phyloP scores from a whole-genome alignment of 2,329 filamentous ascomycete genomes.

The Elsinoe necatrix region DNA sequence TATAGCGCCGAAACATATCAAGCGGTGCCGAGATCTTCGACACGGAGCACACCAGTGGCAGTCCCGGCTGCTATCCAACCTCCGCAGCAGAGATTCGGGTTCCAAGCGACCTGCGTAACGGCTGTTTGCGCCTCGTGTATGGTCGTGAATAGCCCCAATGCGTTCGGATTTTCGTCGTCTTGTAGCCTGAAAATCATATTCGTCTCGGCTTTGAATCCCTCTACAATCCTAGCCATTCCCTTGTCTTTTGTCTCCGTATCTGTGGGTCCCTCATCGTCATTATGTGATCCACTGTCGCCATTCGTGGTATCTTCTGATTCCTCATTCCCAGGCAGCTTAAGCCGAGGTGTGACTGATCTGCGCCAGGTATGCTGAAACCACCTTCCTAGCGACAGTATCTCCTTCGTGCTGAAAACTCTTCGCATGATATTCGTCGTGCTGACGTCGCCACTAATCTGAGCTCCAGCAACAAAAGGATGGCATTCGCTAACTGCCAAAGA shows the following conservation, averaged over 20 bases:
- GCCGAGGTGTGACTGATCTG: constrained; percentile 13
- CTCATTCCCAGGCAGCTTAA: background rate
- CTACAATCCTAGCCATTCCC: constrained; percentile 31
- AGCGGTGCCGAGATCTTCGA: constrained; percentile 37
- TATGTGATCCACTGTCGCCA: constrained; percentile 17
- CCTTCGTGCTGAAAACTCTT: constrained; percentile 43
- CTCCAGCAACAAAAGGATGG: constrained; percentile 48
- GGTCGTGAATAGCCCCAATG: constrained; percentile 28
- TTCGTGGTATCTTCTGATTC: constrained; percentile 30
- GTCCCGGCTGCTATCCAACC: constrained; percentile 45
- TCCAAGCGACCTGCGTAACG: constrained; percentile 41
- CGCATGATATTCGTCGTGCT: constrained; percentile 45
- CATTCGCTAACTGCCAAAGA: constrained; percentile 42
- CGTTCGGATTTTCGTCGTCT: constrained; percentile 20
- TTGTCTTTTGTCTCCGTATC: background rate
- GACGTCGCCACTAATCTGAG: constrained; percentile 45
- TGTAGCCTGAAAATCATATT: constrained; percentile 22
- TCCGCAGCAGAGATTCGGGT: constrained; percentile 41
- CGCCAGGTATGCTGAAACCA: constrained; percentile 54
- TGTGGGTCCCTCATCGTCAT: background rate
- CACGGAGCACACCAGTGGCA: constrained; percentile 40
- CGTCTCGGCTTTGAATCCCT: constrained; percentile 34
- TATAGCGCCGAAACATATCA: background rate
- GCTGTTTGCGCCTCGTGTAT: constrained; percentile 39
- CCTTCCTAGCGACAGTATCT: constrained; percentile 44